These are phyloP conservation scores for Tricholoma sp. DNA, from an alignment of 768 basidiomycete species.

Conservation along the genomic window DNA sequence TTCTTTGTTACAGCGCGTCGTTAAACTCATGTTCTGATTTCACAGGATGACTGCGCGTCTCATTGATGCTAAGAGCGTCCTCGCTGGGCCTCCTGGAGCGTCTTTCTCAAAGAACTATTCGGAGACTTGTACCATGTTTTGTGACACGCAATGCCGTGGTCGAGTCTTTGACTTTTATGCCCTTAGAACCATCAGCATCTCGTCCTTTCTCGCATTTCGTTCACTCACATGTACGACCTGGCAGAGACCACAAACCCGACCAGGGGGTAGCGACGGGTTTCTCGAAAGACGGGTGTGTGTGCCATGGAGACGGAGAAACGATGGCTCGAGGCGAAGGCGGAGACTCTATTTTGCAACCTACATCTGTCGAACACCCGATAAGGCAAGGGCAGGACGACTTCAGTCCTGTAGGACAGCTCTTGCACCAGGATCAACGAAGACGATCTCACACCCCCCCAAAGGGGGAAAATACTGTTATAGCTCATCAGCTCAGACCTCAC, in stretches of 20 bases:
- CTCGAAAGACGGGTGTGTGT: neutral
- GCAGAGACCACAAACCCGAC: neutral
- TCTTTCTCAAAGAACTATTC: conserved; percentile 26
- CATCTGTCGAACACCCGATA: too few species aligned
- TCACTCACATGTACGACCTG: neutral
- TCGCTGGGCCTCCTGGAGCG: conserved; percentile 60
- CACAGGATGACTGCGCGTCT: conserved; percentile 67
- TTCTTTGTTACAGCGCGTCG: neutral
- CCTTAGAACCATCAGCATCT: conserved; percentile 1
- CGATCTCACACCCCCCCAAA: too few species aligned
- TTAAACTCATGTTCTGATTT: conserved; percentile 1
- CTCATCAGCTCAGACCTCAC: too few species aligned
- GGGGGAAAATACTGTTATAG: too few species aligned
- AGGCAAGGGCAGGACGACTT: too few species aligned
- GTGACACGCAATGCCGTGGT: conserved; percentile 7
- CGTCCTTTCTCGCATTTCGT: neutral
- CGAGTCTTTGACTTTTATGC: conserved; percentile 6
- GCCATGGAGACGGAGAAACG: too few species aligned
- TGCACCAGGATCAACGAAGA: too few species aligned
- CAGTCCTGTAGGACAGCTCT: too few species aligned
- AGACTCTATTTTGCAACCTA: too few species aligned
- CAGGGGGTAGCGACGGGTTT: neutral
- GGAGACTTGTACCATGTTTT: conserved; percentile 11
- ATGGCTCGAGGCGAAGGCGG: too few species aligned
- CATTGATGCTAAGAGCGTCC: conserved; percentile 85